Evolutionary conservation across 345 rosid species (phyloP).

Genomic region (Gossypium arboreum): DNA sequence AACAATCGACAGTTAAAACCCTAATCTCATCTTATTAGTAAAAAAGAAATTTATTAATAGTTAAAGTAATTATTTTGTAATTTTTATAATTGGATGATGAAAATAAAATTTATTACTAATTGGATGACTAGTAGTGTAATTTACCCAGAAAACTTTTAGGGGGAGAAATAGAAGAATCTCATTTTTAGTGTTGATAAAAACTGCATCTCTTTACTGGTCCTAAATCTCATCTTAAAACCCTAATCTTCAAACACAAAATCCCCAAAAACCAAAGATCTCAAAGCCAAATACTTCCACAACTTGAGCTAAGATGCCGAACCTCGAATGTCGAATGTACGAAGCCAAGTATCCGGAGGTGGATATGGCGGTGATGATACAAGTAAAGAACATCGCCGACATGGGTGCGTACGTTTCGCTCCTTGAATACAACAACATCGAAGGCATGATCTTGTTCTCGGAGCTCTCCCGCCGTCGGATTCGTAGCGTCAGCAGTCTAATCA

Average conservation of each 20-base stretch:
- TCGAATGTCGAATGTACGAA: slow-evolving; percentile 98
- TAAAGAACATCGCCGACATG: slow-evolving; percentile 94
- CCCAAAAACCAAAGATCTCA: neutral
- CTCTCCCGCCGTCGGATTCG: slow-evolving; percentile 99
- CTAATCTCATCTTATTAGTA: too few species aligned
- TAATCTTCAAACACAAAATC: neutral
- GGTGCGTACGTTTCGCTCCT: slow-evolving; percentile 91
- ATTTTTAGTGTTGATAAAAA: too few species aligned
- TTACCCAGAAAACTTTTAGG: too few species aligned
- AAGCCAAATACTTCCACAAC: slow-evolving; percentile 13
- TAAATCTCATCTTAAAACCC: slow-evolving; percentile 5
- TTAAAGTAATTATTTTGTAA: too few species aligned
- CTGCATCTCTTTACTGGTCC: neutral
- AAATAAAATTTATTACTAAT: too few species aligned
- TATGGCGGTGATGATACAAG: slow-evolving; percentile 99
- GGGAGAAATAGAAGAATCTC: too few species aligned
- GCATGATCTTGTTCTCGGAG: slow-evolving; percentile 97
- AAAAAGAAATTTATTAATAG: too few species aligned
- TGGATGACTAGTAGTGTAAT: too few species aligned
- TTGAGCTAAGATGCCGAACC: slow-evolving; percentile 63
- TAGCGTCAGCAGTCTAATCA: slow-evolving; percentile 87
- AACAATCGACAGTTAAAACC: too few species aligned
- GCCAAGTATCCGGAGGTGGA: slow-evolving; percentile 89
- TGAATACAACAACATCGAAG: slow-evolving; percentile 97
- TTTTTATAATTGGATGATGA: too few species aligned